A percentile compares a stretch with the other conserved stretches of the same genome.
Conservation (phyloP, 2,329 filamentous ascomycete species). For the Fusarium foetens region DNA sequence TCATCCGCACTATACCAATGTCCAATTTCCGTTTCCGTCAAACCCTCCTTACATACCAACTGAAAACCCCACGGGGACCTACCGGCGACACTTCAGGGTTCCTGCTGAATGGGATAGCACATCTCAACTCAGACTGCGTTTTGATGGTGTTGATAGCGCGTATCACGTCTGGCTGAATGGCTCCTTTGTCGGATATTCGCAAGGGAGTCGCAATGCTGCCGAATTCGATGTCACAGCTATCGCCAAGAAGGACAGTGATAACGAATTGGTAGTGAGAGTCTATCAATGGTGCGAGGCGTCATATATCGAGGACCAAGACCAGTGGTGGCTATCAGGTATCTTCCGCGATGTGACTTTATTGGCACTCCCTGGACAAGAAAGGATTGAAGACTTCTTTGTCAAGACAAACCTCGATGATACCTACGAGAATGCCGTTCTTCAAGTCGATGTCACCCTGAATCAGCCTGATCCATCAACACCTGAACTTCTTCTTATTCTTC, state of each 20-base stretch:
- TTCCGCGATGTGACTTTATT: conserved; percentile 12
- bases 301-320: conserved; percentile 15
- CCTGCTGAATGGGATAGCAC: not conserved
- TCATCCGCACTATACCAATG: conserved; percentile 14
- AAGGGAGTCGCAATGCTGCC: conserved; percentile 14
- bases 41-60: conserved; percentile 12
- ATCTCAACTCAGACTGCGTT: conserved; percentile 2
- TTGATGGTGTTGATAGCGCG: conserved; percentile 12
- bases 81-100: not conserved
- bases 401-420: not conserved
- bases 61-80: conserved; percentile 5
- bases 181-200: conserved; percentile 5
- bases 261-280: not conserved
- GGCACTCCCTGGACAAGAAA: not conserved
- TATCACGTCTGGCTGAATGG: conserved; percentile 19
- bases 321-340: conserved; percentile 23
- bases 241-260: not conserved
- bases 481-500: not conserved
- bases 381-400: conserved; percentile 11
- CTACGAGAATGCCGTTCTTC: not conserved
- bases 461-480: rapidly evolving
- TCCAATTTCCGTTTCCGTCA: conserved; percentile 15
- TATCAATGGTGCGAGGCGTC: conserved; percentile 19
- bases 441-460: not conserved
- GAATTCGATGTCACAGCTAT: not conserved